Base-by-base conservation (phyloP, 768 basidiomycete species). In the Trametes coccinea region DNA sequence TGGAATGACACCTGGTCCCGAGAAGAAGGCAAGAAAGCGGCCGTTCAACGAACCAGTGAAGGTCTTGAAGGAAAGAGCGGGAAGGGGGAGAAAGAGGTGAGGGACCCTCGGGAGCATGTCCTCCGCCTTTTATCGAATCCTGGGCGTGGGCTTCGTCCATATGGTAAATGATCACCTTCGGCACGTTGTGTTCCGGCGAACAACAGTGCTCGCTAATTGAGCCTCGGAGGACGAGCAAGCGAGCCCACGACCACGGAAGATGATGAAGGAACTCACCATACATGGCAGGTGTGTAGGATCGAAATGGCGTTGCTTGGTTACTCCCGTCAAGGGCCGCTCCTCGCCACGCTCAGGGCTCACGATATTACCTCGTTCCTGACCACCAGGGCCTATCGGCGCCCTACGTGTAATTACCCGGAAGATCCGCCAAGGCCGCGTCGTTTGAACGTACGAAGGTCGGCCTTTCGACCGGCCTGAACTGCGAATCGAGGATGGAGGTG, bases 41-140 rank as follows among this genome's bases (percentile, higher is more conserved):
- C 76, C 76, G 76, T 77, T 79, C 79, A 76, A 80, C 72, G 77
- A 80, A 77, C 74, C 75, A 75, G 69, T 60, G 63, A 64, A 69
- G 63, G 57, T 62, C 59, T 53, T 66, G 63, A 66, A 62, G 56
- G 59, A 62, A 59, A 60, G 45, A 61, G 63, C 61, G 53, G 48
- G 56, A 56, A 31, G 59, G 55, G 53, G 1, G 22, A 61, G 54
- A 48, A 52, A 34, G 51, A 31, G 49, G 56, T 49, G 55, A 62
- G 34, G 60, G 7, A 13, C 45, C 22, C 31, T 41, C 29, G 16
- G 27, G 45, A 10, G 17, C 14, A 53, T 5, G 47, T n/a, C 11
- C 27, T n/a, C 10, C 46, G 29, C 43, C 8, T 56, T 31, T 59
- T 64, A 56, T 64, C 59, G 58, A 17, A 9, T n/a, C 4, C 14